These are phyloP conservation scores for Tricholoma saponaceum DNA, from an alignment of 768 basidiomycete species.

Conservation along the genomic window DNA sequence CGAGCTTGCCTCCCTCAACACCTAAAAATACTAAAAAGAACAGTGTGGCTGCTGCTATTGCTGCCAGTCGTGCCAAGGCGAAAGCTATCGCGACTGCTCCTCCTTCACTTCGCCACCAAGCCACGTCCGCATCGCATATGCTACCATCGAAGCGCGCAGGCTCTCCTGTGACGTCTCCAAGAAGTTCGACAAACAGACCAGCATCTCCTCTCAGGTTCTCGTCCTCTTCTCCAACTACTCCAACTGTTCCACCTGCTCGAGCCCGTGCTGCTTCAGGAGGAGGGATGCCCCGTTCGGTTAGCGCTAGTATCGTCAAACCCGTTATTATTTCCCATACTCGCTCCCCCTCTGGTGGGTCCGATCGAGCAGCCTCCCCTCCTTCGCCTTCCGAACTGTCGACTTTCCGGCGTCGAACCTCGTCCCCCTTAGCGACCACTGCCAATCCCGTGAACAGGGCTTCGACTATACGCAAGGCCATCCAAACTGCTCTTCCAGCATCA, in stretches of 20 bases:
- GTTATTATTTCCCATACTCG: constrained; percentile 34
- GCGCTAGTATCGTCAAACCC: constrained; percentile 20
- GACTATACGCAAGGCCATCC: constrained; percentile 35
- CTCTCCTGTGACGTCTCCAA: constrained; percentile 39
- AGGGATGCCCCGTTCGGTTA: constrained; percentile 42
- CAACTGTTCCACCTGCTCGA: constrained; percentile 33
- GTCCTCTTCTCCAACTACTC: constrained; percentile 43
- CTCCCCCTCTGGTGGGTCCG: constrained; percentile 32
- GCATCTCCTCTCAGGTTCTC: constrained; percentile 45
- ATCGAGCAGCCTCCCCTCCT: constrained; percentile 37
- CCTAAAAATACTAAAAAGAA: constrained; percentile 68
- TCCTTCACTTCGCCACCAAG: constrained; percentile 76
- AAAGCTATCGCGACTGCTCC: constrained; percentile 81
- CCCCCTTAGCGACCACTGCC: constrained; percentile 35
- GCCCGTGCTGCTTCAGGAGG: constrained; percentile 26
- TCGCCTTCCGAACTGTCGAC: constrained; percentile 33
- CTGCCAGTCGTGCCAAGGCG: constrained; percentile 86
- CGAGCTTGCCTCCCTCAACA: constrained; percentile 40
- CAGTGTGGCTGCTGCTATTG: constrained; percentile 82
- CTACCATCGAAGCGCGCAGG: constrained; percentile 41
- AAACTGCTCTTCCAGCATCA: constrained; percentile 34
- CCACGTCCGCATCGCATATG: constrained; percentile 67
- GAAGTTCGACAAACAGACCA: constrained; percentile 34
- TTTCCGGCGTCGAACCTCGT: constrained; percentile 43
- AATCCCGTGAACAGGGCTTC: constrained; percentile 28